Evolutionary conservation across 2,329 filamentous ascomycete genomes (phyloP), one percentile per base, ranked within the genome.

Genomic region (Hortaea sp.): DNA sequence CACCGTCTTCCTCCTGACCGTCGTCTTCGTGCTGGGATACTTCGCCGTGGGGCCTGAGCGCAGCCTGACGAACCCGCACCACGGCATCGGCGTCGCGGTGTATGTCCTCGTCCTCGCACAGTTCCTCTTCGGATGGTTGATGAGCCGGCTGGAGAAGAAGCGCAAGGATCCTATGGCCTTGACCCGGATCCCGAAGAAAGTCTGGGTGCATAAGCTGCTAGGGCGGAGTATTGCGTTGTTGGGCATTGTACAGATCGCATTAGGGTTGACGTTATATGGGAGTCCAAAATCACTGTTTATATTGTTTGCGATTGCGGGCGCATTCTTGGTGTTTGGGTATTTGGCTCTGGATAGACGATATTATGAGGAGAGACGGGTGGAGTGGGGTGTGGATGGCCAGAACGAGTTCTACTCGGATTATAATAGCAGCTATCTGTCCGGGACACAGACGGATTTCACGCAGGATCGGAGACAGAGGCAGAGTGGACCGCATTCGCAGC

Each of bases 211-310:
- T 68, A 85, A 89, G 62, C 95, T 92, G 88, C 69, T 85, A 12
- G 92, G 92, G 12, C 76, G 89, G 47, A 70, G 78, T 0, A 79
- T 90, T 57, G 84, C 85, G 2, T 67, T 97, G 12, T 72, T 98
- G 4, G 92, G 87, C 0, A 81, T 97, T 53, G 77, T 82, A 3
- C 92, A 98, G 63, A 79, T 98, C 7, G 85, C 92, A 0, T 74
- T 98, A 0, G 92, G 92, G 0, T 73, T 98, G 41, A 89, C 89
- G 0, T 73, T 98, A 1, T 98, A 95, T 59, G 92, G 92, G 5
- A 95, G 89, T 29, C 90, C 92, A 5, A 80, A 84, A 58, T 78
- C 77, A 34, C 75, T 89, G 3, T 98, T 97, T 63, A 81, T 98
- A 44, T 71, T 97, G 3, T 98, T 85, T 60, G 77, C 89, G 0